A percentile compares a stretch with the other conserved stretches of the same genome.
These are phyloP conservation scores for Shiraia sp. DNA, from an alignment of 2,329 filamentous ascomycete species.

Conservation along the genomic window DNA sequence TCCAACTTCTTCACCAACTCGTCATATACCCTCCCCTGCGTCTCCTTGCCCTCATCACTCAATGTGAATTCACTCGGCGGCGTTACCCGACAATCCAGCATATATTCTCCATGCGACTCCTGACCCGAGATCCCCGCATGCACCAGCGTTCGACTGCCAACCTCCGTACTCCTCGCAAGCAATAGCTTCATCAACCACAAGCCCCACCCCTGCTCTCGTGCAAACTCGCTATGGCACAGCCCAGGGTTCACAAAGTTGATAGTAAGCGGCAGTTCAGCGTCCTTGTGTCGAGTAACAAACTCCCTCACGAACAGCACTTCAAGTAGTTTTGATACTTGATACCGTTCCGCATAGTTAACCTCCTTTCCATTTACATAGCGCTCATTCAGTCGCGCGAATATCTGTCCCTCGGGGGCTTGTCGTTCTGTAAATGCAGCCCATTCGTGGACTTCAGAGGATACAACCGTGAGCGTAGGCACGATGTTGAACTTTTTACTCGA, in stretches of 20 bases:
- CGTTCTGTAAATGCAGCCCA: constrained; percentile 29
- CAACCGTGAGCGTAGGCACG: constrained; percentile 35
- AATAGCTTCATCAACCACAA: constrained; percentile 18
- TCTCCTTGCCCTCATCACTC: constrained; percentile 41
- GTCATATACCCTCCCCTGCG: constrained; percentile 45
- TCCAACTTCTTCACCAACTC: constrained; percentile 48
- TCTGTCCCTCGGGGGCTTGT: constrained; percentile 24
- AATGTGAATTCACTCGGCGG: constrained; percentile 38
- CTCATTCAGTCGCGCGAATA: constrained; percentile 37
- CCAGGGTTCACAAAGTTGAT: constrained; percentile 43
- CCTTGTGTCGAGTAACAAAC: constrained; percentile 21
- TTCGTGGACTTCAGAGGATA: constrained; percentile 38
- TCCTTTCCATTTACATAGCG: constrained; percentile 13
- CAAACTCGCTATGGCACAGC: constrained; percentile 33
- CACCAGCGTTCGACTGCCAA: constrained; percentile 48
- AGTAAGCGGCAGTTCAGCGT: constrained; percentile 28
- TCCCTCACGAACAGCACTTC: constrained; percentile 30
- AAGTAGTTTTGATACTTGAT: constrained; percentile 38
- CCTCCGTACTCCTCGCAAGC: constrained; percentile 45
- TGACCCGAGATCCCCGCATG: constrained; percentile 40
- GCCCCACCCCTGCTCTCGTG: constrained; percentile 19
- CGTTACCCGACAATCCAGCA: constrained; percentile 40
- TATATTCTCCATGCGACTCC: constrained; percentile 48
- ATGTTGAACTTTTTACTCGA: constrained; percentile 27
- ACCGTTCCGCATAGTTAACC: constrained; percentile 23